These are phyloP conservation scores for Tolypocladium cylindrosporum DNA, from an alignment of 2,329 filamentous ascomycete genomes.

Conservation along the genomic window DNA sequence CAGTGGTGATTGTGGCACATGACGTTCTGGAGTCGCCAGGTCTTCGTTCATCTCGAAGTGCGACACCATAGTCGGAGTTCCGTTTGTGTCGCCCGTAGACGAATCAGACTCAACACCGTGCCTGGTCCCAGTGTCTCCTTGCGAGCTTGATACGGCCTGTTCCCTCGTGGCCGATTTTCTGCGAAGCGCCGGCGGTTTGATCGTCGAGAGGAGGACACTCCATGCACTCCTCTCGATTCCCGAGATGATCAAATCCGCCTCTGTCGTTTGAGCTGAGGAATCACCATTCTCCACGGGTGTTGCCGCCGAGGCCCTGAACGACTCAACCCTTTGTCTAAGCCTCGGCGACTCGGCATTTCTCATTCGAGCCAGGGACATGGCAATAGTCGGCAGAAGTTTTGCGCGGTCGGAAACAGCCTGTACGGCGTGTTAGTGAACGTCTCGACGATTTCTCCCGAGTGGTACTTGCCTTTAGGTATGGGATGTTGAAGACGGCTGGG, in stretches of 20 bases:
- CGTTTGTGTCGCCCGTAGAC: neutral
- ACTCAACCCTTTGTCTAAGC: constrained; percentile 17
- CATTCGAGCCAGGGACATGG: constrained; percentile 21
- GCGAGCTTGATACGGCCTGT: neutral
- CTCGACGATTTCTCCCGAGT: no score
- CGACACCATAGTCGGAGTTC: neutral
- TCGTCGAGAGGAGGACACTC: constrained; percentile 13
- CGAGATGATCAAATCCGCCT: neutral
- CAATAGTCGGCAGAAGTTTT: constrained; percentile 16
- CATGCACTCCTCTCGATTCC: constrained; percentile 8
- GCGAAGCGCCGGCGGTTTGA: constrained; percentile 4
- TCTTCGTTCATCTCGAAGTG: neutral
- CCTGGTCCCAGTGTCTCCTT: neutral
- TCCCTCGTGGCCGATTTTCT: neutral
- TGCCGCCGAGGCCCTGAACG: neutral
- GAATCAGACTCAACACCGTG: neutral
- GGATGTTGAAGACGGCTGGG: constrained; percentile 25
- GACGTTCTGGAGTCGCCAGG: neutral
- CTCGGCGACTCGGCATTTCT: constrained; percentile 22
- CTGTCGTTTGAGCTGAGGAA: neutral
- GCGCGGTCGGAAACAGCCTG: constrained; percentile 17
- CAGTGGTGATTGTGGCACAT: neutral
- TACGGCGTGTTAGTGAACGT: constrained; percentile 1
- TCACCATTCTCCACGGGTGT: neutral
- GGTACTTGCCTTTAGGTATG: constrained; percentile 21